A percentile compares a stretch with the other conserved stretches of the same genome.
Evolutionary conservation across 306 rosid species (phyloP).

Genomic region (Quercus parvula): DNA sequence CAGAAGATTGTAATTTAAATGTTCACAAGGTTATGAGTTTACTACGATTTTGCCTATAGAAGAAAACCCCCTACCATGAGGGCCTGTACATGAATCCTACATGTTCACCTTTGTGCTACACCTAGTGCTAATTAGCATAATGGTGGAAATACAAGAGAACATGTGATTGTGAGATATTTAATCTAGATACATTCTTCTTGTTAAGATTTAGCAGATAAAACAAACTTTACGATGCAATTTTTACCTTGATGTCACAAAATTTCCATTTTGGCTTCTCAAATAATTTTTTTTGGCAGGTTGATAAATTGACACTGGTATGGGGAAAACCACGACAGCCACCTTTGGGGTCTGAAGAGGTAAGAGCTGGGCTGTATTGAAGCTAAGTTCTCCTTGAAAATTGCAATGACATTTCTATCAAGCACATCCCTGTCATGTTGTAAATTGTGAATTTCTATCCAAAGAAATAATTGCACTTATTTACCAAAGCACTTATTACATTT

Average conservation of each 20-base stretch:
- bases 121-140: neutral
- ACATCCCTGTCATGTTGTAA: constrained; percentile 7
- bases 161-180: neutral
- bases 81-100: neutral
- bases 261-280: neutral
- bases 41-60: neutral
- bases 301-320: constrained; percentile 70
- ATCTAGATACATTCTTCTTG: neutral
- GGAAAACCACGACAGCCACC: constrained; percentile 91
- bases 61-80: neutral
- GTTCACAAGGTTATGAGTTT: neutral
- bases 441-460: neutral
- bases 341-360: constrained; percentile 79
- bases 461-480: neutral
- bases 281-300: constrained; percentile 49
- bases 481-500: neutral
- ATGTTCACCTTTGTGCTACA: neutral
- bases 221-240: neutral
- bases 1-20: neutral
- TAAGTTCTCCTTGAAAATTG: constrained; percentile 5
- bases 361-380: constrained; percentile 21
- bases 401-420: neutral
- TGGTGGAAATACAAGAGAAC: neutral
- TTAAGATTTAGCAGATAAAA: neutral
- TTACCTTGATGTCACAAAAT: neutral